A percentile compares a stretch with the other conserved stretches of the same genome.
These are phyloP conservation scores for Fusarium duplospermum DNA, from an alignment of 2,329 filamentous ascomycete genomes.

Conservation along the genomic window DNA sequence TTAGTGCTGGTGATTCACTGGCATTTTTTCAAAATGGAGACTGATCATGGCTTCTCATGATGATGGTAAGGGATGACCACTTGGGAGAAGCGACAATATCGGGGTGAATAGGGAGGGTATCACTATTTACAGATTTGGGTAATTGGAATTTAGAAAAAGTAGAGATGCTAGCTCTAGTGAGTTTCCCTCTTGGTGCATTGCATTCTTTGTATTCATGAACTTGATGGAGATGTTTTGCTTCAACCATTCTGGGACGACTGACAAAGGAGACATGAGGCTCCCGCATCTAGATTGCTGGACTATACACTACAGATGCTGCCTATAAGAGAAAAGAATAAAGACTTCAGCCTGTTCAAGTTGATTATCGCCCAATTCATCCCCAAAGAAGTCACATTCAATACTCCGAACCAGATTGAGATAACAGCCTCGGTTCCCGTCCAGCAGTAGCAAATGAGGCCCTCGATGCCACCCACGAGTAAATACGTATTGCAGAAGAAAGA, in stretches of 20 bases:
- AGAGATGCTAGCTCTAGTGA: not conserved
- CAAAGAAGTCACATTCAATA: not conserved
- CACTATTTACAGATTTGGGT: not conserved
- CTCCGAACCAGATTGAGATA: not conserved
- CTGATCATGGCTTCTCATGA: not conserved
- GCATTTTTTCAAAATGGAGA: not conserved
- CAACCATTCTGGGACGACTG: not conserved
- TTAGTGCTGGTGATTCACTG: conserved; percentile 2
- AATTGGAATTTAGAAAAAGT: not conserved
- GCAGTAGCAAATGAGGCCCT: not conserved
- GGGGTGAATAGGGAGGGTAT: not conserved
- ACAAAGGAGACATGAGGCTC: not conserved
- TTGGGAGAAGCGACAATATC: not conserved
- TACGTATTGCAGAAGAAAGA: not conserved
- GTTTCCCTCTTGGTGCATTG: not conserved
- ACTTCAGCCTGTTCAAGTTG: not conserved
- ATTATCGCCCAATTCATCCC: not conserved
- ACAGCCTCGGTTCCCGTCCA: not conserved
- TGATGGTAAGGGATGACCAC: not conserved
- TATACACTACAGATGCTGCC: not conserved
- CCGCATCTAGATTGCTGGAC: not conserved
- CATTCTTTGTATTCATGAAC: not conserved
- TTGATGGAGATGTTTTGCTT: not conserved
- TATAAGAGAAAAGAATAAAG: not conserved
- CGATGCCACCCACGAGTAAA: not conserved